phyloP scores from a whole-genome alignment of 1,284 basidiomycete genomes.

The Tausonia pullulans region DNA sequence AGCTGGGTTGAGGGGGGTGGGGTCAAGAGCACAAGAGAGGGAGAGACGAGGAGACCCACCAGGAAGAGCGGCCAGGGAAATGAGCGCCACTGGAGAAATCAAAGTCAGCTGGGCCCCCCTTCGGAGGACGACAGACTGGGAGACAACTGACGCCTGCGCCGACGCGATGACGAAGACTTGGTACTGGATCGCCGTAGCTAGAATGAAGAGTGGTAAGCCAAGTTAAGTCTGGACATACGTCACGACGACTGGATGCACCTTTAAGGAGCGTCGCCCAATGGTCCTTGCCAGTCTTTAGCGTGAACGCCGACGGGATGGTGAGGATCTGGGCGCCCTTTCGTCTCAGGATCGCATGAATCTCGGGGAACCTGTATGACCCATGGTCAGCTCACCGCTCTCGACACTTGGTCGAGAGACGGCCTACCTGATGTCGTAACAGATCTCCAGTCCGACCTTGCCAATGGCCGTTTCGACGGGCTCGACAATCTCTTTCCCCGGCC shows the following conservation, averaged over 20 bases:
- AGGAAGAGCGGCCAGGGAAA: conserved; percentile 2
- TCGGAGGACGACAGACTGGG: background rate
- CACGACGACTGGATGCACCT: background rate
- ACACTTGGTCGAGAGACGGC: background rate
- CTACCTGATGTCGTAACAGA: conserved; percentile 43
- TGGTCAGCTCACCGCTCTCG: background rate
- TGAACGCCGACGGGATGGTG: conserved; percentile 42
- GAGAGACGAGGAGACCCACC: background rate
- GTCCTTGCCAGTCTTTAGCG: conserved; percentile 35
- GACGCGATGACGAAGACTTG: conserved; percentile 32
- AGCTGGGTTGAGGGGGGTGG: too few relatives aligned
- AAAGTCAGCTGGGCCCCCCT: background rate
- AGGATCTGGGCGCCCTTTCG: conserved; percentile 38
- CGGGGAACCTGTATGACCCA: conserved; percentile 32
- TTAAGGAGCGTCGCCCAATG: conserved; percentile 28
- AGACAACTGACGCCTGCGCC: conserved; percentile 23
- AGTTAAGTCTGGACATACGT: background rate
- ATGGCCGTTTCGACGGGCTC: conserved; percentile 29
- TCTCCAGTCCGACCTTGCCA: conserved; percentile 39
- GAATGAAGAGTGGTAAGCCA: background rate
- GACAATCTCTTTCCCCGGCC: conserved; percentile 31
- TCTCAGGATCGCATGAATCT: conserved; percentile 36
- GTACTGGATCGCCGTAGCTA: conserved; percentile 23
- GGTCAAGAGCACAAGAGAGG: too few relatives aligned
- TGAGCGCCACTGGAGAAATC: conserved; percentile 5